Percentiles rank a stretch among this genome's conserved stretches.
These are phyloP conservation scores for Pyricularia sp. DNA, from an alignment of 2,329 filamentous ascomycete species.

Conservation along the genomic window DNA sequence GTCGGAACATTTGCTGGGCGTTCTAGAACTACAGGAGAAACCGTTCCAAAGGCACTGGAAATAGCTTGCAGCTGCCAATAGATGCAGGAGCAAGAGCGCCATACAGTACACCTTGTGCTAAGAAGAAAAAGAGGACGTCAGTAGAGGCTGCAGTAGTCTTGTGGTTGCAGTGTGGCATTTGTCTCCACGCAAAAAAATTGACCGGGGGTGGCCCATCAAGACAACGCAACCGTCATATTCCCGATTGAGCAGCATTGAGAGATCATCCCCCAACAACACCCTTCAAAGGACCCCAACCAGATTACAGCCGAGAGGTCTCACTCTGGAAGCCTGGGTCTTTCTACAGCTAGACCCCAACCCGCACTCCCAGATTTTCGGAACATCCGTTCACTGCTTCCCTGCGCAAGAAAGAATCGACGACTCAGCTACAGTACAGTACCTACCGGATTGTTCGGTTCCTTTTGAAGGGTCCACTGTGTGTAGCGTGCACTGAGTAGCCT, in stretches of 20 bases:
- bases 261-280: conserved; percentile 3
- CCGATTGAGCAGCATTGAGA: conserved; percentile 7
- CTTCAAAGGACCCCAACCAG: not conserved
- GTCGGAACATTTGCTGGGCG: not conserved
- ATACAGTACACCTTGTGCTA: not conserved
- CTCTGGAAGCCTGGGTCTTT: not conserved
- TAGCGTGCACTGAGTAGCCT: not conserved
- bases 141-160: not conserved
- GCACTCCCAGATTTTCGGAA: not conserved
- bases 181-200: not conserved
- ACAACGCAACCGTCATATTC: not conserved
- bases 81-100: not conserved
- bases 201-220: not conserved
- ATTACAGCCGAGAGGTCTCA: not conserved
- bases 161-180: not conserved
- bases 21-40: not conserved
- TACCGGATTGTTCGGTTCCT: not conserved
- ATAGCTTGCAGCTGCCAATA: not conserved
- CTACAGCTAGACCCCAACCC: not conserved
- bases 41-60: not conserved
- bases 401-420: not conserved
- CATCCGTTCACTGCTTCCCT: not conserved
- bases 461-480: not conserved
- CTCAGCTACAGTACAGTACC: not conserved
- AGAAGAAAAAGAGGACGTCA: not conserved